Evolutionary conservation across 805 yeast species (phyloP).

Genomic region (Torulaspora gathmanii): DNA sequence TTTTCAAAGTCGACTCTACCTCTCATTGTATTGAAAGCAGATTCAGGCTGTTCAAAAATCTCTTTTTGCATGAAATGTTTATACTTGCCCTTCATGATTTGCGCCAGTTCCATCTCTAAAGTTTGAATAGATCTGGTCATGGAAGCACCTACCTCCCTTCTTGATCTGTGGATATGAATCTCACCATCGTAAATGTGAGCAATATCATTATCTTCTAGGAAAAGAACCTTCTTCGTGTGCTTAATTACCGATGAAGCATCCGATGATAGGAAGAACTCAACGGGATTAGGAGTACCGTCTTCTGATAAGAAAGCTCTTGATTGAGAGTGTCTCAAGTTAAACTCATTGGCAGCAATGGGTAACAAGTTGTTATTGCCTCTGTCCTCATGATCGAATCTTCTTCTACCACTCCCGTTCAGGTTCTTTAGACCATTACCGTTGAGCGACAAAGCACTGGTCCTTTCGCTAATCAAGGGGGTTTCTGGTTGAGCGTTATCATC

Average conservation of each 20-base stretch:
- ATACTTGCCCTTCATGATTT: constrained; percentile 96
- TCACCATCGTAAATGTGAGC: constrained; percentile 98
- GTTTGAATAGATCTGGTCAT: constrained; percentile 95
- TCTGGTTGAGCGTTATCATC: constrained; percentile 46
- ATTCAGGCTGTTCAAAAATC: constrained; percentile 97
- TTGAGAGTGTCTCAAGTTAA: constrained; percentile 73
- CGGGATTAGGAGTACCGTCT: constrained; percentile 87
- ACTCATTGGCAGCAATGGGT: constrained; percentile 54
- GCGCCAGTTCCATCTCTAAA: constrained; percentile 91
- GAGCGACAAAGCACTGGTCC: constrained; percentile 19
- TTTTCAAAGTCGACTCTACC: constrained; percentile 94
- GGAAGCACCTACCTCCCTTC: constrained; percentile 81
- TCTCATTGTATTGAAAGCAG: constrained; percentile 97
- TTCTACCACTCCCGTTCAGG: constrained; percentile 13
- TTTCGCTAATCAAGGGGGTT: constrained; percentile 21
- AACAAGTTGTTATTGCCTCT: constrained; percentile 31
- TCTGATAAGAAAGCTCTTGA: constrained; percentile 96
- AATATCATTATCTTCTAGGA: constrained; percentile 96
- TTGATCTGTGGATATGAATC: constrained; percentile 94
- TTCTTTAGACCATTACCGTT: constrained; percentile 3
- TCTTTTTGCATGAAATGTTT: constrained; percentile 98
- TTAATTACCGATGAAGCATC: constrained; percentile 96
- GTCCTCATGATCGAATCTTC: constrained; percentile 7
- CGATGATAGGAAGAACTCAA: constrained; percentile 92
- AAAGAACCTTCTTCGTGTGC: constrained; percentile 94